Conservation (phyloP, 371 early-diverging fungal species). For the Umbelopsis sp. region DNA sequence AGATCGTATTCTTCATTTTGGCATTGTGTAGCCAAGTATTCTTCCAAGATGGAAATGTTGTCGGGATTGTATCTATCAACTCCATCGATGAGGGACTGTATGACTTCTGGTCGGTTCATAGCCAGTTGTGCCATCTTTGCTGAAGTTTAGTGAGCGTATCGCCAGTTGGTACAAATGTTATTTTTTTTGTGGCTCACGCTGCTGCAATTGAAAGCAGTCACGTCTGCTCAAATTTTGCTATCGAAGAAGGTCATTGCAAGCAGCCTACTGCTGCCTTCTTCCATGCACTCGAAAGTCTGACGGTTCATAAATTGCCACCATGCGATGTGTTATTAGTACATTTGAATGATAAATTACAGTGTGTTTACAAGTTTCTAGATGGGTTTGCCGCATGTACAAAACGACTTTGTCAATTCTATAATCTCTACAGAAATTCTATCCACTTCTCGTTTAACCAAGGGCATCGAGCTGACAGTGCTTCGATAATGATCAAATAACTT, state of each 20-base stretch:
- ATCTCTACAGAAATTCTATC: conserved; percentile 34
- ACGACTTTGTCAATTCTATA: conserved; percentile 33
- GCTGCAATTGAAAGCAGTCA: background rate
- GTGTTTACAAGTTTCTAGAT: background rate
- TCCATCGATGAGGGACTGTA: conserved; percentile 75
- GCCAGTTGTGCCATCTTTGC: conserved; percentile 11
- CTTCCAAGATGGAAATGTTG: conserved; percentile 80
- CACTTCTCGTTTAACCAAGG: conserved; percentile 33
- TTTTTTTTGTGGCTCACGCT: conserved; percentile 2
- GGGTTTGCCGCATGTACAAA: conserved; percentile 35
- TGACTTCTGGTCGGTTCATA: conserved; percentile 70
- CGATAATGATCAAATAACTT: conserved; percentile 27
- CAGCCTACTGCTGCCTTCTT: too few relatives aligned
- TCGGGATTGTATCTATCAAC: conserved; percentile 91
- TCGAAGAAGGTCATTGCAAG: too few relatives aligned
- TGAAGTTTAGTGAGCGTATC: background rate
- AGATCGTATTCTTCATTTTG: conserved; percentile 79
- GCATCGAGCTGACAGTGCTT: conserved; percentile 24
- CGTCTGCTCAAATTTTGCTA: background rate
- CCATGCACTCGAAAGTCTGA: too few relatives aligned
- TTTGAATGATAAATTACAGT: background rate
- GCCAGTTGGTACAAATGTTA: background rate
- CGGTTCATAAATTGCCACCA: too few relatives aligned
- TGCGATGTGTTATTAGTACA: too few relatives aligned
- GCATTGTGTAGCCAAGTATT: conserved; percentile 82